Evolutionary conservation across 2,329 filamentous ascomycete species (phyloP).

Genomic region (Aspergillus versicolor): DNA sequence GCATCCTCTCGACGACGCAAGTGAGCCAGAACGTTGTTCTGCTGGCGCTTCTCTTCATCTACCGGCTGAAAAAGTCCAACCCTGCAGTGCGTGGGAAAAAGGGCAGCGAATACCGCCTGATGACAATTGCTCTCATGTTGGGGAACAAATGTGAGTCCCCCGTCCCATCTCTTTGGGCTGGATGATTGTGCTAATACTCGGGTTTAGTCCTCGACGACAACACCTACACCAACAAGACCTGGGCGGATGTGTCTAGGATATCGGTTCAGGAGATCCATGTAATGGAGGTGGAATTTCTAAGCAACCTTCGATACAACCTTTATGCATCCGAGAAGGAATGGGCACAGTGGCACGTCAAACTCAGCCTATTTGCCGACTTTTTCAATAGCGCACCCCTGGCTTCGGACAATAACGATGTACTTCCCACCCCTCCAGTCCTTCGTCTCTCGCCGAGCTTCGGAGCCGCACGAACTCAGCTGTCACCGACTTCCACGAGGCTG

Average conservation of each 20-base stretch:
- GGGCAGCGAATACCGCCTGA: constrained; percentile 87
- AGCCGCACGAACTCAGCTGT: constrained; percentile 28
- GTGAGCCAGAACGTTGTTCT: constrained; percentile 95
- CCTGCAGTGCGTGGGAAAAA: constrained; percentile 84
- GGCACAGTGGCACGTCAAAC: constrained; percentile 79
- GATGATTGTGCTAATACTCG: constrained; percentile 14
- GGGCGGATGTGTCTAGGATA: constrained; percentile 96
- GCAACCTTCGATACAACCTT: constrained; percentile 95
- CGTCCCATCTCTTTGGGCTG: too few species aligned
- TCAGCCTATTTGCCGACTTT: constrained; percentile 80
- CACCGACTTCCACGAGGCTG: constrained; percentile 34
- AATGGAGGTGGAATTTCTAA: constrained; percentile 99
- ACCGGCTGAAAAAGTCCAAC: constrained; percentile 86
- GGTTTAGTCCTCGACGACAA: constrained; percentile 84
- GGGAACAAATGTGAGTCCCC: constrained; percentile 79
- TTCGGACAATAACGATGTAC: constrained; percentile 40
- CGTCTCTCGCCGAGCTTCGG: constrained; percentile 37
- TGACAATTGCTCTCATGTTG: constrained; percentile 95
- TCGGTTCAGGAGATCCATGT: constrained; percentile 93
- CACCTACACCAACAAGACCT: constrained; percentile 99
- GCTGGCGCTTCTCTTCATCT: constrained; percentile 86
- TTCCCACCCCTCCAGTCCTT: constrained; percentile 26
- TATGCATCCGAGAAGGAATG: constrained; percentile 84
- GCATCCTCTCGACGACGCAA: constrained; percentile 87
- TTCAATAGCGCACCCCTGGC: constrained; percentile 67